Evolutionary conservation across 2,329 filamentous ascomycete genomes (phyloP).

Genomic region (Aspergillus latus): DNA sequence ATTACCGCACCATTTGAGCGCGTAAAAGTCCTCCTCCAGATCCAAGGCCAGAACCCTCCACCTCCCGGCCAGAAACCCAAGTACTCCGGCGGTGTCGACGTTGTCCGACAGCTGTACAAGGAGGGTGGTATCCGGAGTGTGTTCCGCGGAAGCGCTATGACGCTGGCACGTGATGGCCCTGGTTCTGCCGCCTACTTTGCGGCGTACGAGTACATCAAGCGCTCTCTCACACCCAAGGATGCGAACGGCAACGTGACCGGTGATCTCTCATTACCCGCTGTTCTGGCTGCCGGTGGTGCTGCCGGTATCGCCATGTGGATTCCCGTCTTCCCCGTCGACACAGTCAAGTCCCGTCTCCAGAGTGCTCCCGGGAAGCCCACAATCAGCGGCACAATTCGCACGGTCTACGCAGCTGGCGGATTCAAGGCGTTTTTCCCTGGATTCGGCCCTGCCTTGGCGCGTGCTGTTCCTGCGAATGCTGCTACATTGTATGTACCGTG

Average conservation of each 20-base stretch:
- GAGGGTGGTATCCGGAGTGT: constrained; percentile 88
- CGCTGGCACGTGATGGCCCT: constrained; percentile 88
- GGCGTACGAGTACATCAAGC: constrained; percentile 94
- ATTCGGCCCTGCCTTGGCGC: constrained; percentile 85
- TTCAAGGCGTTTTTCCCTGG: constrained; percentile 95
- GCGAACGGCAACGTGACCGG: constrained; percentile 70
- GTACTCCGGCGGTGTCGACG: constrained; percentile 83
- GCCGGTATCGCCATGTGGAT: constrained; percentile 99
- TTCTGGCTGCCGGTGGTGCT: constrained; percentile 82
- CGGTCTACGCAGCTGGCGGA: constrained; percentile 81
- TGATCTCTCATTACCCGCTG: constrained; percentile 74
- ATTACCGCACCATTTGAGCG: constrained; percentile 99
- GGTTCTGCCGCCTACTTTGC: constrained; percentile 96
- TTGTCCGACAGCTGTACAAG: constrained; percentile 88
- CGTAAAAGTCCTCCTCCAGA: constrained; percentile 96
- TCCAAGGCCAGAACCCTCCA: constrained; percentile 15
- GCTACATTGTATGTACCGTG: constrained; percentile 69
- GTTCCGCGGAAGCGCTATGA: constrained; percentile 87
- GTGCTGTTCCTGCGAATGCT: constrained; percentile 93
- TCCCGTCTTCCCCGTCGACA: constrained; percentile 95
- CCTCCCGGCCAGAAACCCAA: constrained; percentile 77
- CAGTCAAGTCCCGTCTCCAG: constrained; percentile 91
- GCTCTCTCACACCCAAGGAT: constrained; percentile 78
- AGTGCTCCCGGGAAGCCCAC: constrained; percentile 83
- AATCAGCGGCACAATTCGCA: constrained; percentile 73